Base-by-base conservation (phyloP, 768 basidiomycete species). In the Lactarius psammicola region DNA sequence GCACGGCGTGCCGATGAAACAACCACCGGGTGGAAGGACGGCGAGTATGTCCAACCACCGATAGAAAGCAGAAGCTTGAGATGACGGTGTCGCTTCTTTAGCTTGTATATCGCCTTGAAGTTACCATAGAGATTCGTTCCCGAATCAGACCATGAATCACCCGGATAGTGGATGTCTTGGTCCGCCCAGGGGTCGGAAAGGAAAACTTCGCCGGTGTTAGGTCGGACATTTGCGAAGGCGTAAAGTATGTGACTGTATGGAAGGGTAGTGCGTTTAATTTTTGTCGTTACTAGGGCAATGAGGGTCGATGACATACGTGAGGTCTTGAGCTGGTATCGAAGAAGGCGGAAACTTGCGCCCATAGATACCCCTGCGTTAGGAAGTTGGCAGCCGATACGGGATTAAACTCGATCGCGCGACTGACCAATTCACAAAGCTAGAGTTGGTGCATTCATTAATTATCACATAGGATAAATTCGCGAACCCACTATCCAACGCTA, bases 41-140 rank as follows among this genome's bases (percentile, higher is more conserved):
- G 85, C 0, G 92, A 94, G 74, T 94, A 95, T 0, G 93, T 91
- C 94, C 94, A 98, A 6, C 96, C 96, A 17, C 96, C 96, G 60
- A 99, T 98, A 53, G 90, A 93, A 33, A 99, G 83, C 18, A 92
- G 79, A 20, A 88, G 81, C 69, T 90, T 92, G 73, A 94, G 81
- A 67, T 89, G 89, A 60, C 94, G 84, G 66, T 97, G 81, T 68
- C 83, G 76, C 74, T 95, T 89, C 82, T 98, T 98, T 70, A 98
- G 81, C 36, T 90, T 83, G 76, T 95, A 95, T 64, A 98, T 84
- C 58, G 91, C 92, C 74, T 96, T 97, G 78, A 98, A 85, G 76
- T 96, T 96, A 60, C 95, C 95, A 72, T 96, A 98, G 20, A 98
- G 84, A 76, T 98, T 97, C 68, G 82, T 88, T 53, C 94, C 95